Evolutionary conservation across 345 rosid species (phyloP), one percentile per base, ranked within the genome.

Genomic region (Balakata baccata): DNA sequence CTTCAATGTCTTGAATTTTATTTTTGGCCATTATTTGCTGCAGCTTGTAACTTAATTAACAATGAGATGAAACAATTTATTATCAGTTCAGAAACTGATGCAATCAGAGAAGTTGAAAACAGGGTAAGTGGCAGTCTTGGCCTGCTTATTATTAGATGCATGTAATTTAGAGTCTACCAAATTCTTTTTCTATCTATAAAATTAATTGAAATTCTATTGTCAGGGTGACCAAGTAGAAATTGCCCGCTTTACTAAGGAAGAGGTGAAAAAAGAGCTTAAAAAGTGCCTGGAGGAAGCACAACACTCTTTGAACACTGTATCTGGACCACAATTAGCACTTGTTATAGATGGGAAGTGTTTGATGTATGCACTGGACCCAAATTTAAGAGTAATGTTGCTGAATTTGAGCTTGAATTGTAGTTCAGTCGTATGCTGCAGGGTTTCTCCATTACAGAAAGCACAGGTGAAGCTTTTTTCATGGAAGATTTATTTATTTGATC

Each of bases 361-460:
- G 79, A 95, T 90, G 97, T 85, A 93, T 78, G 99, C 98, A 49
- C 79, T 95, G 79, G 99, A 95, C 82, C 96, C 96, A 73, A 87
- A 82, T 75, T 81, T 95, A 75, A 92, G 98, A 20, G 90, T 85
- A 67, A 89, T 80, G 81, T 86, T 95, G 41, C 96, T 95, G 81
- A 93, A 87, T 84, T 81, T 95, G 84, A 91, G 99, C 87, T 82
- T 95, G 88, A 95, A 93, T 79, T 95, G 99, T 76, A 83, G 83
- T 79, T 91, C 99, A 68, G 99, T 95, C 71, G 97, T 93, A 76
- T 95, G 99, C 86, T 95, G 99, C 75, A 93, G 99, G 69, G 99
- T 95, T 78, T 95, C 99, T 79, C 99, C 99, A 50, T 81, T 95
- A 69, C 99, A 95, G 86, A 95, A 95, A 84, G 99, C 99, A 68